Percentiles rank a stretch among this genome's conserved stretches.
Conservation (phyloP, 805 yeast species). For the Starmerella scarabaei region DNA sequence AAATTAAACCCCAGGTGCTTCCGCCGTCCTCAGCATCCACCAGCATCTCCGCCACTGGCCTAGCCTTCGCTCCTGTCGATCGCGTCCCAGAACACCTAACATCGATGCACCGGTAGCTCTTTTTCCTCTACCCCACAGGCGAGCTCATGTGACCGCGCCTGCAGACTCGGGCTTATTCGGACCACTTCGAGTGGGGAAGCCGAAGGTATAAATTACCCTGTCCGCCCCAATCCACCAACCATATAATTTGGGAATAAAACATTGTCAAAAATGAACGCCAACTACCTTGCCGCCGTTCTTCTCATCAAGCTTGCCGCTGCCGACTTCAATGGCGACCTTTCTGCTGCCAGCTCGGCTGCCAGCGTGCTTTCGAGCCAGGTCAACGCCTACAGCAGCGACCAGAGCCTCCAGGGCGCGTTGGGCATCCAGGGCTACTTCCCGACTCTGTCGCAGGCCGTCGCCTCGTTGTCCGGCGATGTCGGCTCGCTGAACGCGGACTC, state of each 20-base stretch:
- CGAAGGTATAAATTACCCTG: too few relatives aligned
- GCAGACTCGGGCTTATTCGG: too few relatives aligned
- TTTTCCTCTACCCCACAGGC: too few relatives aligned
- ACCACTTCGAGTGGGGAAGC: too few relatives aligned
- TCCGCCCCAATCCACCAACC: background rate
- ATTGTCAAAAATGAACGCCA: slow-evolving; percentile 15
- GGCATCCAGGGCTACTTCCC: slow-evolving; percentile 22
- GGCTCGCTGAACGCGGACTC: slow-evolving; percentile 12
- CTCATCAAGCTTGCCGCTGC: slow-evolving; percentile 15
- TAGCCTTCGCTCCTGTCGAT: too few relatives aligned
- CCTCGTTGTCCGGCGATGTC: slow-evolving; percentile 9
- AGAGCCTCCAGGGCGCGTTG: slow-evolving; percentile 24
- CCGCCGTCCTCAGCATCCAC: too few relatives aligned
- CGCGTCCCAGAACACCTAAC: too few relatives aligned
- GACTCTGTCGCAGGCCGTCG: slow-evolving; percentile 17
- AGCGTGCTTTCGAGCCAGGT: slow-evolving; percentile 12
- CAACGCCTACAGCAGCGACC: slow-evolving; percentile 10
- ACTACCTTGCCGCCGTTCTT: slow-evolving; percentile 17
- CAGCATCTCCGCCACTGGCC: too few relatives aligned
- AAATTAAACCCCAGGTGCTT: too few relatives aligned
- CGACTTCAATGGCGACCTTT: slow-evolving; percentile 14
- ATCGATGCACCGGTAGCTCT: too few relatives aligned
- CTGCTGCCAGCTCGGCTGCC: slow-evolving; percentile 14
- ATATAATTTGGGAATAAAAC: background rate
- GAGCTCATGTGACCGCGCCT: too few relatives aligned